A percentile compares a stretch with the other conserved stretches of the same genome.
These are phyloP conservation scores for Endothia cerciana DNA, from an alignment of 2,329 filamentous ascomycete genomes.

Conservation along the genomic window DNA sequence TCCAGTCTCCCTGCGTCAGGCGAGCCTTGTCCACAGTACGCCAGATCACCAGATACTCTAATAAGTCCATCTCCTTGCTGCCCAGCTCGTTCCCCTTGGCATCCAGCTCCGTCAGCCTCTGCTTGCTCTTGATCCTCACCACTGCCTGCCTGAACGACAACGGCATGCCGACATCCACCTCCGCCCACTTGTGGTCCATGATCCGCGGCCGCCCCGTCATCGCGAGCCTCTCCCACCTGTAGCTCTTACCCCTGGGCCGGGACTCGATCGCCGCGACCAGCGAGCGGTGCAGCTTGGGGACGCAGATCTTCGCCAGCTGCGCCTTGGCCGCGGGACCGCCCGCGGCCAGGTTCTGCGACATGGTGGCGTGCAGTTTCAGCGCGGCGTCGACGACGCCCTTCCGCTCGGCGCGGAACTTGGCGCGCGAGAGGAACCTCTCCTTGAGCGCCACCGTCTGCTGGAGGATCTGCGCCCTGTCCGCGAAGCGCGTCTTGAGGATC, in stretches of 20 bases:
- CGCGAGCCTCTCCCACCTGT: constrained; percentile 58
- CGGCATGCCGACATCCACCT: constrained; percentile 16
- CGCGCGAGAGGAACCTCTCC: constrained; percentile 46
- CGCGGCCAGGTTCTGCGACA: constrained; percentile 64
- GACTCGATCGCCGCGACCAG: constrained; percentile 58
- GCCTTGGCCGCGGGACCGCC: constrained; percentile 50
- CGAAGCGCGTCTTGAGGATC: constrained; percentile 41
- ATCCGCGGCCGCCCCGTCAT: constrained; percentile 57
- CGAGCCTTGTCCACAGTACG: constrained; percentile 49
- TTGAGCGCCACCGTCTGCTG: constrained; percentile 41
- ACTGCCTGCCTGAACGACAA: constrained; percentile 61
- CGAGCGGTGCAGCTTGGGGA: constrained; percentile 52
- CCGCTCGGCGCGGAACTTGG: constrained; percentile 37
- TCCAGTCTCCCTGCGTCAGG: constrained; percentile 58
- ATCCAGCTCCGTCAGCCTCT: constrained; percentile 53
- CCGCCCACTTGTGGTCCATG: constrained; percentile 53
- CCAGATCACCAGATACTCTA: constrained; percentile 69
- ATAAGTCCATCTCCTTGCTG: constrained; percentile 56
- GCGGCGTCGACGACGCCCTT: constrained; percentile 54
- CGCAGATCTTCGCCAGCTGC: constrained; percentile 57
- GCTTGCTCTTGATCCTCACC: constrained; percentile 61
- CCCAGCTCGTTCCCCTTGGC: constrained; percentile 42
- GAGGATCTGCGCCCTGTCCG: constrained; percentile 44
- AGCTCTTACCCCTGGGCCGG: constrained; percentile 49
- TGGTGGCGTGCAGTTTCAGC: constrained; percentile 61